These are phyloP conservation scores for Acanthochlamys bracteata DNA, from an alignment of 106 monocot genomes.

Conservation along the genomic window DNA sequence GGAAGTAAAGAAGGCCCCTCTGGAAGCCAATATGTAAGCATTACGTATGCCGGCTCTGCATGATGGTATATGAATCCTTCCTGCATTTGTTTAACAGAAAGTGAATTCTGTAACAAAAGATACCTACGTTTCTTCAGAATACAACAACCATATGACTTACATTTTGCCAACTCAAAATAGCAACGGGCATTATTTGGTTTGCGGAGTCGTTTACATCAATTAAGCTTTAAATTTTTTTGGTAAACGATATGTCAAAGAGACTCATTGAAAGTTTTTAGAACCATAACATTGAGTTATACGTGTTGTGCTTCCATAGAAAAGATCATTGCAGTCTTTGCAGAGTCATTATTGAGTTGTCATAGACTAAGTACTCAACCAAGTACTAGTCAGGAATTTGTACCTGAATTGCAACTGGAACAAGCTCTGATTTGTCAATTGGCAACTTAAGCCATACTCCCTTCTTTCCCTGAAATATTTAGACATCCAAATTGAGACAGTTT, in stretches of 20 bases:
- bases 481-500: background rate
- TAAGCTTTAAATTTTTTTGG: too few species aligned
- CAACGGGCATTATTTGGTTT: too few species aligned
- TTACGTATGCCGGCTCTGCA: conserved; percentile 75
- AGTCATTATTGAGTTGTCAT: too few species aligned
- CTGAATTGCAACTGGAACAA: conserved; percentile 82
- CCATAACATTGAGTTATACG: too few species aligned
- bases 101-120: background rate
- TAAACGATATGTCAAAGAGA: too few species aligned
- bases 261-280: too few species aligned
- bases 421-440: conserved; percentile 55
- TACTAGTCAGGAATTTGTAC: too few species aligned
- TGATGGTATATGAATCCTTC: conserved; percentile 91
- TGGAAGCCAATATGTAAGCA: conserved; percentile 89
- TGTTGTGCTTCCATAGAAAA: too few species aligned
- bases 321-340: background rate
- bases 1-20: conserved; percentile 79
- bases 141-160: too few species aligned
- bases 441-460: conserved; percentile 92
- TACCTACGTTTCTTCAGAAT: background rate
- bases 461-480: conserved; percentile 42
- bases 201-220: too few species aligned
- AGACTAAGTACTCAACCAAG: background rate
- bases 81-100: conserved; percentile 33
- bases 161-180: too few species aligned